Percentiles rank a stretch among this genome's conserved stretches.
These are phyloP conservation scores for Silene latifolia DNA, from an alignment of 148 eudicot genomes.

Conservation along the genomic window DNA sequence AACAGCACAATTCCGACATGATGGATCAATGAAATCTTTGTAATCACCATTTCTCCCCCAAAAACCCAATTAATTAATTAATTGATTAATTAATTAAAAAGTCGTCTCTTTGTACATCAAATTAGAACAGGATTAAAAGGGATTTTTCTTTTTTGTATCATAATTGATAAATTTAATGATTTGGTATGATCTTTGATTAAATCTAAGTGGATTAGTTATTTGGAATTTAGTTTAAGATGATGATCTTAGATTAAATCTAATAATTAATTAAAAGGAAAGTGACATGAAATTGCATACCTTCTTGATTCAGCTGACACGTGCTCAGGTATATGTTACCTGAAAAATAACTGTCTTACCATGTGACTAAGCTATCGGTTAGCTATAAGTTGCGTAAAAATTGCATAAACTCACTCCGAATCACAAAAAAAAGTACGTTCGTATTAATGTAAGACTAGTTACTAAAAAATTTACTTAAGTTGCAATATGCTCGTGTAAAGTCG, in stretches of 20 bases:
- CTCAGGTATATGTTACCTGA: not conserved
- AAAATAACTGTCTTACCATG: not conserved
- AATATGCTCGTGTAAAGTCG: too few relatives aligned
- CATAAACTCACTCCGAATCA: too few relatives aligned
- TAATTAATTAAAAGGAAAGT: not conserved
- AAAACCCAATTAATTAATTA: too few relatives aligned
- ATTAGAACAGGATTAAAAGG: not conserved
- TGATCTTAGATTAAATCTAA: not conserved
- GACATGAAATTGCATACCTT: too few relatives aligned
- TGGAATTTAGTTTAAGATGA: too few relatives aligned
- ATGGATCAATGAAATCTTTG: conserved; percentile 55
- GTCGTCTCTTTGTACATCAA: not conserved
- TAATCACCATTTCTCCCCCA: conserved; percentile 24
- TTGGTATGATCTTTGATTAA: not conserved
- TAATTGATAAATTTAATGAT: too few relatives aligned
- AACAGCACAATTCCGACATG: conserved; percentile 62
- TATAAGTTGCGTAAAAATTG: too few relatives aligned
- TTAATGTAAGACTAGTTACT: too few relatives aligned
- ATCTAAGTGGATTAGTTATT: not conserved
- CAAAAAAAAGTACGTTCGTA: too few relatives aligned
- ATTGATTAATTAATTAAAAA: too few relatives aligned
- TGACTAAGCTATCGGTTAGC: not conserved
- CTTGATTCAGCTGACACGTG: not conserved
- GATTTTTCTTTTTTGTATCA: too few relatives aligned
- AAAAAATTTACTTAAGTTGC: too few relatives aligned